phyloP scores from a whole-genome alignment of 805 yeast species.

The Candida piceae region DNA sequence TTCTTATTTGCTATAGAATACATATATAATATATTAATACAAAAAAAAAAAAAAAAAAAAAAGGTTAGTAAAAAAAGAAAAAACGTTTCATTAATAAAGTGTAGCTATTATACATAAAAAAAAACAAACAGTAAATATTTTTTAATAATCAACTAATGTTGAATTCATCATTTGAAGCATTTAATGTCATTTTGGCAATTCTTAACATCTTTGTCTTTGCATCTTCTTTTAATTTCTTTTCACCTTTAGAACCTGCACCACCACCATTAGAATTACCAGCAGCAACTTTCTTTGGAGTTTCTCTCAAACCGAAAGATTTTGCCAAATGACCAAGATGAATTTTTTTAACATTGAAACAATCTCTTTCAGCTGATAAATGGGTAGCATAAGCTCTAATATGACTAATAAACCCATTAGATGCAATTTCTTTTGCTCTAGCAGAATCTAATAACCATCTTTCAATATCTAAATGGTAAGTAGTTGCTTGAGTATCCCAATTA shows the following conservation, averaged over 20 bases:
- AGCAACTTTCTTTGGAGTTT: conserved; percentile 82
- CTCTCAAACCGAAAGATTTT: conserved; percentile 90
- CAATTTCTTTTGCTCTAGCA: conserved; percentile 51
- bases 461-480: conserved; percentile 89
- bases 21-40: too few species aligned
- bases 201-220: conserved; percentile 70
- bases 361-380: conserved; percentile 76
- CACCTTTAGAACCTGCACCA: conserved; percentile 5
- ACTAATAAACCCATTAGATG: conserved; percentile 78
- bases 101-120: too few species aligned
- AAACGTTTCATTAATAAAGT: too few species aligned
- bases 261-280: conserved; percentile 32
- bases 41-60: too few species aligned
- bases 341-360: conserved; percentile 70
- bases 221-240: conserved; percentile 51
- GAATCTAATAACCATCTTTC: conserved; percentile 87
- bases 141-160: conserved; percentile 38
- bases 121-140: background rate
- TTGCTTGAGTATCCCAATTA: conserved; percentile 88
- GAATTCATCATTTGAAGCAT: conserved; percentile 65
- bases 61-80: too few species aligned
- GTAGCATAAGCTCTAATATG: conserved; percentile 96
- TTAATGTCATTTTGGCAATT: conserved; percentile 65
- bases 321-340: conserved; percentile 96
- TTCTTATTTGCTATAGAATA: too few species aligned